Percentiles rank a stretch among this genome's conserved stretches.
Conservation (phyloP, 129 eudicot species). For the Lonicera japonica region DNA sequence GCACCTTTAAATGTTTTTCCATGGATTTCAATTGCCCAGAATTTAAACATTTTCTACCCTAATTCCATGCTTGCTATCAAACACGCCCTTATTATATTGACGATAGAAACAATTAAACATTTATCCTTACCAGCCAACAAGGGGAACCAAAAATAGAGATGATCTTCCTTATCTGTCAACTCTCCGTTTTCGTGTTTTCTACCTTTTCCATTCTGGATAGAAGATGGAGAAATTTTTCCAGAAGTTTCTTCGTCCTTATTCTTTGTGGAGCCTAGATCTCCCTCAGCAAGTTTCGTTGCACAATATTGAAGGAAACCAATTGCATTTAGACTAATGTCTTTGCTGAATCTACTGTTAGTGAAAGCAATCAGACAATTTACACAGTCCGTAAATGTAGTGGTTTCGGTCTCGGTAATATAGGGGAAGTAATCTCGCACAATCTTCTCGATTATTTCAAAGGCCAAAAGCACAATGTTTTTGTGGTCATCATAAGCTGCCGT, state of each 20-base stretch:
- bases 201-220: conserved; percentile 51
- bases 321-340: conserved; percentile 94
- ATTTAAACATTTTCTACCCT: neutral
- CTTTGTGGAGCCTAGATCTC: conserved; percentile 58
- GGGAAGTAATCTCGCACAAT: conserved; percentile 96
- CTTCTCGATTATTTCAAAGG: conserved; percentile 92
- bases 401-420: conserved; percentile 92
- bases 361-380: conserved; percentile 93
- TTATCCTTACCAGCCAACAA: conserved; percentile 75
- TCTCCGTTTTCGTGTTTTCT: conserved; percentile 48
- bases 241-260: conserved; percentile 45
- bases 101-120: conserved; percentile 4
- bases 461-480: conserved; percentile 83
- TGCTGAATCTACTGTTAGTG: conserved; percentile 74
- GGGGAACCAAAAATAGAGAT: conserved; percentile 95
- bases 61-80: no score
- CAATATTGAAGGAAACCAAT: conserved; percentile 81
- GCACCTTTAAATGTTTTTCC: no score
- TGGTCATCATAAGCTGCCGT: conserved; percentile 98
- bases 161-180: conserved; percentile 64
- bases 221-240: conserved; percentile 45
- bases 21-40: neutral
- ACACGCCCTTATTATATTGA: neutral
- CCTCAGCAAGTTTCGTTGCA: conserved; percentile 97
- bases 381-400: conserved; percentile 93